phyloP scores from a whole-genome alignment of 345 rosid genomes.

The Sonneratia caseolaris region DNA sequence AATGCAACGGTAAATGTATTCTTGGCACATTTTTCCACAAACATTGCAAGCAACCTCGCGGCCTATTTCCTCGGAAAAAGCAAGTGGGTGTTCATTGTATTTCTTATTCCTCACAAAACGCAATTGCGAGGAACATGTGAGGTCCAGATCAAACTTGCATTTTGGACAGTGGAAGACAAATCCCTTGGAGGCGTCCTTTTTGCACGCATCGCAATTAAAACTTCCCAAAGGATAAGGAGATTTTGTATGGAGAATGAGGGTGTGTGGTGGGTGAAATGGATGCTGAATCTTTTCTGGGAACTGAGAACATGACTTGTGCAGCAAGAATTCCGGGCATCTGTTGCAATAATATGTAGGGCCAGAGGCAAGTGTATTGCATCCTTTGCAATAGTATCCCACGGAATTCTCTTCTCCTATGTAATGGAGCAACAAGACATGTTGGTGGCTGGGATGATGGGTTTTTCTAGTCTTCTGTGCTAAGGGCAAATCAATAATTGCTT shows the following conservation, averaged over 20 bases:
- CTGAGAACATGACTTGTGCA: constrained; percentile 9
- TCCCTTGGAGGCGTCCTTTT: not conserved
- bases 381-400: constrained; percentile 2
- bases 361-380: not conserved
- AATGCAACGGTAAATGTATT: constrained; percentile 7
- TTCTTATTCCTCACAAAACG: constrained; percentile 3
- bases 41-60: constrained; percentile 1
- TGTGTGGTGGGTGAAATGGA: constrained; percentile 6
- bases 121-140: not conserved
- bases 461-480: too few species aligned
- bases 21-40: not conserved
- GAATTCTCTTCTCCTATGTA: not conserved
- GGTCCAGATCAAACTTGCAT: constrained; percentile 8
- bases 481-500: not conserved
- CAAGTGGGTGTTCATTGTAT: not conserved
- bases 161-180: not conserved
- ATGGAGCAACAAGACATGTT: not conserved
- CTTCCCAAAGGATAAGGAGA: not conserved
- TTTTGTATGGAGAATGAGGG: not conserved
- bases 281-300: not conserved
- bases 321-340: not conserved
- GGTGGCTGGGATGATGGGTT: not conserved
- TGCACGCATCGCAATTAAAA: constrained; percentile 2
- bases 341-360: constrained; percentile 1
- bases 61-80: not conserved